Percentiles rank a stretch among this genome's conserved stretches.
Evolutionary conservation across 2,329 filamentous ascomycete genomes (phyloP).

Genomic region (Colletotrichum limetticola): DNA sequence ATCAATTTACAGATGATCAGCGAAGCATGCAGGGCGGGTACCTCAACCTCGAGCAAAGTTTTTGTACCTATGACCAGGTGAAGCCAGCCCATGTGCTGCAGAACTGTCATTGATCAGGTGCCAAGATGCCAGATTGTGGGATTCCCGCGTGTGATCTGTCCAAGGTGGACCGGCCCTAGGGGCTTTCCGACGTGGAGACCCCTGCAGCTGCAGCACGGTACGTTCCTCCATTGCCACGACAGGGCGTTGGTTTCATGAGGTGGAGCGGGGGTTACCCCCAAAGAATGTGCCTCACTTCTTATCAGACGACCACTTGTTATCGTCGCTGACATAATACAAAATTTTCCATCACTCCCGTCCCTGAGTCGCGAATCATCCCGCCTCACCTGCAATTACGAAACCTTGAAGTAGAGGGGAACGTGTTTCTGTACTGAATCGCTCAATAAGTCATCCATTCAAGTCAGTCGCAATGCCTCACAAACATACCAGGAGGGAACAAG

Average conservation of each 20-base stretch:
- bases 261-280: neutral
- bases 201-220: neutral
- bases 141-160: slow-evolving; percentile 30
- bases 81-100: slow-evolving; percentile 19
- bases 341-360: neutral
- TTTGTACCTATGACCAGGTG: slow-evolving; percentile 1
- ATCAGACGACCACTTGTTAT: slow-evolving; percentile 12
- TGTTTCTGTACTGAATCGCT: neutral
- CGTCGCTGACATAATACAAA: slow-evolving; percentile 26
- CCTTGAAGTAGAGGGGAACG: neutral
- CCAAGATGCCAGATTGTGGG: slow-evolving; percentile 31
- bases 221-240: no score
- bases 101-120: slow-evolving; percentile 28
- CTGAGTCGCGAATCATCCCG: neutral
- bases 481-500: slow-evolving; percentile 75
- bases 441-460: neutral
- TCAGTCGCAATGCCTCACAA: slow-evolving; percentile 80
- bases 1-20: neutral
- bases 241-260: slow-evolving; percentile 1
- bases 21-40: neutral
- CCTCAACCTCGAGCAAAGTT: slow-evolving; percentile 9
- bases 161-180: slow-evolving; percentile 20
- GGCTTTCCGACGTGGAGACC: neutral
- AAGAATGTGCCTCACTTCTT: neutral
- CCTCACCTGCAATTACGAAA: neutral